Base-by-base conservation (phyloP, 31 red algal genomes). In the Asparagopsis taxiformis region DNA sequence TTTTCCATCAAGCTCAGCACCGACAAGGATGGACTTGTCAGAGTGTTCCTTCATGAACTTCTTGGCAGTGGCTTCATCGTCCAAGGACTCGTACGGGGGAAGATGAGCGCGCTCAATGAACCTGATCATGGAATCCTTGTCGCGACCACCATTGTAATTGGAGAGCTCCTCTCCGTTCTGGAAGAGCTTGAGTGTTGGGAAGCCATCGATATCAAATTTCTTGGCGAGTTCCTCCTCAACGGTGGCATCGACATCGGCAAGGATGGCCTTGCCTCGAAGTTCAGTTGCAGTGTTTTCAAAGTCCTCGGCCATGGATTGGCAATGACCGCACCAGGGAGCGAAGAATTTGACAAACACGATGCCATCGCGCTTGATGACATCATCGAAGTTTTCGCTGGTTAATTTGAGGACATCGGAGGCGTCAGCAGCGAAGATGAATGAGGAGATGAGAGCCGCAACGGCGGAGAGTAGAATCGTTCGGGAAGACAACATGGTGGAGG, bases 291-390 rank as follows among this genome's bases (percentile, higher is more conserved):
- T 82, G 11, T 80, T 80, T 35, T 82, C 55, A 31, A 90, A 98
- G 36, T 87, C 86, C 32, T 82, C 79, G 21, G 54, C 67, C 90
- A 98, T 94, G 39, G 70, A 65, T 54, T 98, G 70, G 65, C 95
- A 98, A 70, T 98, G 95, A 22, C 90, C 87, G 72, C 95, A 98
- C 95, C 95, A 98, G 31, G 95, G 95, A 3, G 95, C 95, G 67
- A 82, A 84, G 63, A 97, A 97, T 57, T 97, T 97, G 55, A 97
- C 81, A 41, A 97, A 85, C 24, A 87, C 83, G 23, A 92, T 73
- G 10, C 55, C 57, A 20, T 97, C 80, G 48, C 82, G 69, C 1
- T 56, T 56, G 49, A 97, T 61, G 5, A 79, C 70, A 0, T 81
- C 82, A 11, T 71, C 85, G 26, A 97, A 97, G 51, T 60, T 91